Evolutionary conservation across 1,284 basidiomycete genomes (phyloP), one percentile per base, ranked within the genome.

Genomic region (Grifola frondosa): DNA sequence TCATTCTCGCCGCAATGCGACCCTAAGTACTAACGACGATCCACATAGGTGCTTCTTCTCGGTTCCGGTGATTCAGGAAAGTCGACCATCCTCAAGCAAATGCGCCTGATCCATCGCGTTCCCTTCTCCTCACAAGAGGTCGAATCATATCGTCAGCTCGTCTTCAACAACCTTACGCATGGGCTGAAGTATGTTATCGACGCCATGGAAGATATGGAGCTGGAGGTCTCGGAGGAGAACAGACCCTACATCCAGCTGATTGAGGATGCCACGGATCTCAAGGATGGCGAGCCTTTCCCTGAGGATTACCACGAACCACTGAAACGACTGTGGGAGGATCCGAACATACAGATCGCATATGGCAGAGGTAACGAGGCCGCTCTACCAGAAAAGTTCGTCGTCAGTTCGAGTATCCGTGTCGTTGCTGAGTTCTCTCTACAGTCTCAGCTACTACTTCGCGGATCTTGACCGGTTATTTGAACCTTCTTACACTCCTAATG

Each of bases 41-140:
- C 19, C 21, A 4, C 15, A 16, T 51, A 88, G 85, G 85, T 89
- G n/a, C 73, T 97, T 40, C 74, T 97, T 19, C 76, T 97, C 22
- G 94, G 94, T 26, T 94, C 94, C 31, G 94, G 94, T 26, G 94
- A 96, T 61, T 91, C 87, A 23, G 94, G 94, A 32, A 97, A 97
- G 68, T 92, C 89, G 10, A 97, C 94, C 5, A 77, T 94, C 54
- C 77, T 94, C 62, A 93, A 93, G 84, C 89, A 92, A 82, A 93
- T 93, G 90, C 84, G 91, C 21, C 70, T 93, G 31, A 92, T 93
- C 48, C 90, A 93, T 64, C 77, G 78, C 50, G 72, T 90, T 2
- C 83, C 86, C 1, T 93, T 92, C 66, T 79, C 84, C 0, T 37
- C 74, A 0, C 78, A 81, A 59, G 90, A 94, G 64, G 78, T 86